Base-by-base conservation (phyloP, 108 stramenopile species). In the Fragilaria radians region DNA sequence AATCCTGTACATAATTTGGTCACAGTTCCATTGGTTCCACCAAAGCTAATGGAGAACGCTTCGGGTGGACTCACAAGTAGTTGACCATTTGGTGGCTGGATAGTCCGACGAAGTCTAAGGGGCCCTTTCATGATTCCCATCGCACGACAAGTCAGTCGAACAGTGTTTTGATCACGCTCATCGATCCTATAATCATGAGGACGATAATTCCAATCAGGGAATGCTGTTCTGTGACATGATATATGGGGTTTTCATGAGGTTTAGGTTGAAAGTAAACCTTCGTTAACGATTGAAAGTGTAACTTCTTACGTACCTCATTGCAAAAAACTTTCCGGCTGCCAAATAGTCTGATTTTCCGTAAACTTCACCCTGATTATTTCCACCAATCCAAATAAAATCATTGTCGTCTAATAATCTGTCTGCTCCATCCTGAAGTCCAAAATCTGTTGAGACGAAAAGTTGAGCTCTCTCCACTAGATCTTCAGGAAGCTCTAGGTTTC, bases 171-270 rank as follows among this genome's bases (percentile, higher is more conserved):
- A 59, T 72, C 63, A n/a, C 25, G 17, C 1, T 2, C n/a, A 36
- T 73, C 73, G 17, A 82, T 34, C 9, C 81, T 62, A 76, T 74
- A 82, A 66, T 82, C 81, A 59, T 78, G 71, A 1, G 77, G 54
- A 19, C 74, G 54, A 61, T 78, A 82, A 29, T 82, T 64, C 33
- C 78, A 55, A 66, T 82, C 81, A 1, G 81, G 77, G 70, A 82
- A 82, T 14, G 67, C 48, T n/a, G 50, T 27, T 19, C 71, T 50
- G 50, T 51, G 24, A 51, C 7, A 24, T 7, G 50, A 51, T 24
- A 9, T 19, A 14, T 42, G 11, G 36, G 14, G 36, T 42, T n/a
- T n/a, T n/a, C n/a, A n/a, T n/a, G n/a, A n/a, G n/a, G n/a, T n/a
- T n/a, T n/a, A n/a, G n/a, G n/a, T n/a, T n/a, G n/a, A n/a, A n/a